phyloP scores from a whole-genome alignment of 768 basidiomycete species.

The Asterophora parasitica region DNA sequence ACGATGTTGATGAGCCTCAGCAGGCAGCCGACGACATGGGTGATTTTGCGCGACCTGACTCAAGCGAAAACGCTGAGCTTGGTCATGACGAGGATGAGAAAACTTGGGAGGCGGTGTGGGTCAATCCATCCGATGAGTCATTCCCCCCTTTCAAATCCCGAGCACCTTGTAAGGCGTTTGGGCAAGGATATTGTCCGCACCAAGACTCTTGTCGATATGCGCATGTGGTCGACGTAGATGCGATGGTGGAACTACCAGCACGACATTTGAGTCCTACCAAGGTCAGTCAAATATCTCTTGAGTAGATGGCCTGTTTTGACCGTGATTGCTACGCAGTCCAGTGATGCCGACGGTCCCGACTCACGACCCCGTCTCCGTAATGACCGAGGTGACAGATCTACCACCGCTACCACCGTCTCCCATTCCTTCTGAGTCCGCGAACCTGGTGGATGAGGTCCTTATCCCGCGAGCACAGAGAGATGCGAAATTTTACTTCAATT shows the following conservation, averaged over 20 bases:
- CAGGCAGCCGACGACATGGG: not conserved
- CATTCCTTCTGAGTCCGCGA: no score
- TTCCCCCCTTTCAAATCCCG: slow-evolving; percentile 14
- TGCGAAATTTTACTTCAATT: no score
- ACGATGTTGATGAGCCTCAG: not conserved
- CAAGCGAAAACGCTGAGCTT: not conserved
- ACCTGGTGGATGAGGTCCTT: no score
- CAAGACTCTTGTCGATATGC: slow-evolving; percentile 26
- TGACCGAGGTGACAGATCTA: no score
- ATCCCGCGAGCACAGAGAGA: no score
- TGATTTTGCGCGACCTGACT: no score
- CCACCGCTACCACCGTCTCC: no score
- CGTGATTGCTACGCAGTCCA: no score
- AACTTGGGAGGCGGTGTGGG: slow-evolving; percentile 16
- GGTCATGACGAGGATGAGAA: slow-evolving; percentile 14
- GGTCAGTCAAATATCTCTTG: not conserved
- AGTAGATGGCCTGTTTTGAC: not conserved
- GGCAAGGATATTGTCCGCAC: slow-evolving; percentile 29
- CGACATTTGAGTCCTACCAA: not conserved
- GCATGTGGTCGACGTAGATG: slow-evolving; percentile 22
- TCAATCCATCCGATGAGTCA: slow-evolving; percentile 7
- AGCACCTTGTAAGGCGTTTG: slow-evolving; percentile 29
- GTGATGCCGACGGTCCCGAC: no score
- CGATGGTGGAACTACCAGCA: slow-evolving; percentile 5
- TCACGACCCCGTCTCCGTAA: no score